phyloP scores from a whole-genome alignment of 257 asterid genomes.

The Gentiana straminea region DNA sequence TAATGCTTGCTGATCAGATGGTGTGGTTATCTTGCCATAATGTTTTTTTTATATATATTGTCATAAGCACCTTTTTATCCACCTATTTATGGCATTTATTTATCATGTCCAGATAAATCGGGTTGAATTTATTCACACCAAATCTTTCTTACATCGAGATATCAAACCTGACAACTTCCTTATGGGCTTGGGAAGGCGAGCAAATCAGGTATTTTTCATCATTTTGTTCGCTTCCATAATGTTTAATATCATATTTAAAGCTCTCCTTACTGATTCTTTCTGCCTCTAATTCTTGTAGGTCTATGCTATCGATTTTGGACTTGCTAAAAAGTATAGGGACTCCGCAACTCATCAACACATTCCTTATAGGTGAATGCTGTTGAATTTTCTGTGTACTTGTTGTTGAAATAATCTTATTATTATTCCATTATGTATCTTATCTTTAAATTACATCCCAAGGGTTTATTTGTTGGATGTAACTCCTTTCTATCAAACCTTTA shows the following conservation, averaged over 20 bases:
- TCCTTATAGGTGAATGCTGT: conserved; percentile 58
- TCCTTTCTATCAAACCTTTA: too few species aligned
- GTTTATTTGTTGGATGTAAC: too few species aligned
- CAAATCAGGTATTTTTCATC: conserved; percentile 48
- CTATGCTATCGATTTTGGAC: conserved; percentile 77
- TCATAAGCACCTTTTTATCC: neutral
- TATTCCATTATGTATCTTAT: too few species aligned
- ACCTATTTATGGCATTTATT: conserved; percentile 4
- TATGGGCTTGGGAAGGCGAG: conserved; percentile 84
- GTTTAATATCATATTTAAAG: conserved; percentile 2
- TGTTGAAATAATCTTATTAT: too few species aligned
- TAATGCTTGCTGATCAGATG: conserved; percentile 94
- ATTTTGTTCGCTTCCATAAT: conserved; percentile 3
- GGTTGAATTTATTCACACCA: conserved; percentile 61
- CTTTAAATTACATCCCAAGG: too few species aligned
- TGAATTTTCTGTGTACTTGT: neutral
- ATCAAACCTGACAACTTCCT: conserved; percentile 85
- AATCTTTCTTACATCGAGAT: conserved; percentile 78
- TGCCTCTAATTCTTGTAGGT: conserved; percentile 33
- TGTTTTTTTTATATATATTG: neutral
- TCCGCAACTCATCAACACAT: conserved; percentile 73
- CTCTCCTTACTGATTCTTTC: conserved; percentile 10
- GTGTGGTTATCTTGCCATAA: conserved; percentile 19
- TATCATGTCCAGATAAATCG: conserved; percentile 50
- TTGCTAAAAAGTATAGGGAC: conserved; percentile 84